A percentile compares a stretch with the other conserved stretches of the same genome.
These are phyloP conservation scores for Craterostigma plantagineum DNA, from an alignment of 257 asterid genomes.

Conservation along the genomic window DNA sequence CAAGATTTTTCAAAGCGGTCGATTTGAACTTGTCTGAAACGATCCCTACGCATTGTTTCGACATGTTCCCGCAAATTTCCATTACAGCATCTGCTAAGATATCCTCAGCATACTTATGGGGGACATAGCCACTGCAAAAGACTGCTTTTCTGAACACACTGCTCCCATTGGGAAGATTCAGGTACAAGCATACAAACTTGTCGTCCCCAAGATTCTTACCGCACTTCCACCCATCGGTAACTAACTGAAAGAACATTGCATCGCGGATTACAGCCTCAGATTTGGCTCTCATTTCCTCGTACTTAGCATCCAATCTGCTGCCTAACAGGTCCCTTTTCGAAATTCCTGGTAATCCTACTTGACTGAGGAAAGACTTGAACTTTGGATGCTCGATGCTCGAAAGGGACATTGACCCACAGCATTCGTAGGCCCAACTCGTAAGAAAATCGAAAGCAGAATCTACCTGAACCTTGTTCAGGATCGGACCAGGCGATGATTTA, in stretches of 20 bases:
- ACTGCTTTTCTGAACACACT: conserved; percentile 60
- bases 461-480: conserved; percentile 45
- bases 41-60: conserved; percentile 76
- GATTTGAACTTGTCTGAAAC: conserved; percentile 85
- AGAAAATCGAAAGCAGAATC: conserved; percentile 62
- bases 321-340: conserved; percentile 48
- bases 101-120: conserved; percentile 68
- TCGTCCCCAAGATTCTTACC: conserved; percentile 34
- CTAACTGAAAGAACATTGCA: conserved; percentile 92
- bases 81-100: conserved; percentile 69
- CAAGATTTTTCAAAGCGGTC: conserved; percentile 59
- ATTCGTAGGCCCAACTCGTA: conserved; percentile 81
- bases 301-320: conserved; percentile 49
- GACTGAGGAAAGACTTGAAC: conserved; percentile 66
- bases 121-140: conserved; percentile 46
- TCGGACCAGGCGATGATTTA: conserved; percentile 39
- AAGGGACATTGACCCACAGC: conserved; percentile 73
- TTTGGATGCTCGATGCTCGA: conserved; percentile 84
- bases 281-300: conserved; percentile 45
- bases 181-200: conserved; percentile 45
- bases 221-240: conserved; percentile 72
- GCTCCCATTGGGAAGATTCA: conserved; percentile 94
- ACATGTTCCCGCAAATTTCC: conserved; percentile 53
- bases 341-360: conserved; percentile 56
- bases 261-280: conserved; percentile 80